These are phyloP conservation scores for Hordeum marinum DNA, from an alignment of 176 grass and related monocot genomes.

Conservation along the genomic window DNA sequence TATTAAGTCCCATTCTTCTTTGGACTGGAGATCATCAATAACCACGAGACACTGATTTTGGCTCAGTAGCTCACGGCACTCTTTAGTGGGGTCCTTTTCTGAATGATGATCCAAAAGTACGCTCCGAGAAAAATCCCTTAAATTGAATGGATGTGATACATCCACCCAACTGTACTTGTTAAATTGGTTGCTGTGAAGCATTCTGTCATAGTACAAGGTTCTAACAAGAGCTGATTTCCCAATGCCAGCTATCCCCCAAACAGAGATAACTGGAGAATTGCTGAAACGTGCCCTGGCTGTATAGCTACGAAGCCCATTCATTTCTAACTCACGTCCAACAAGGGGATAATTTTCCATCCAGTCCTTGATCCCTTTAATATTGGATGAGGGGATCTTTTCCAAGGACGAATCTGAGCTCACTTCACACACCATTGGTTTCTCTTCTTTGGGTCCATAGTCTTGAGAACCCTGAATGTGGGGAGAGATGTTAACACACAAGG, in stretches of 20 bases:
- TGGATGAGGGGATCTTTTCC: not conserved
- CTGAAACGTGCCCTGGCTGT: not conserved
- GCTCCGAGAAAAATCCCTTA: not conserved
- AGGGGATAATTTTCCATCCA: not conserved
- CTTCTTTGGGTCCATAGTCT: too few relatives aligned
- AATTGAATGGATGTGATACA: not conserved
- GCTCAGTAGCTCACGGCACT: too few relatives aligned
- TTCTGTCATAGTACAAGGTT: not conserved
- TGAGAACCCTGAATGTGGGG: too few relatives aligned
- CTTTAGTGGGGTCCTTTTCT: too few relatives aligned
- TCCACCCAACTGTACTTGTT: not conserved
- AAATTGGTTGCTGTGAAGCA: not conserved
- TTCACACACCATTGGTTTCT: too few relatives aligned
- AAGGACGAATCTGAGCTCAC: not conserved
- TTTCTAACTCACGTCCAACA: not conserved
- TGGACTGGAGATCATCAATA: too few relatives aligned
- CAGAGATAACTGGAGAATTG: not conserved
- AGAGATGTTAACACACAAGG: too few relatives aligned
- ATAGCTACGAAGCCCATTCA: not conserved
- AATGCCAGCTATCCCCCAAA: not conserved
- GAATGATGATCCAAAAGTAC: too few relatives aligned
- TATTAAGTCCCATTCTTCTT: not conserved
- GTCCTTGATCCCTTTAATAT: not conserved
- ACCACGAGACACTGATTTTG: too few relatives aligned
- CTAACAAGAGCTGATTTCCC: not conserved